A percentile compares a stretch with the other conserved stretches of the same genome.
Evolutionary conservation across 441 rosid species (phyloP).

Genomic region (Metrosideros polymorpha): DNA sequence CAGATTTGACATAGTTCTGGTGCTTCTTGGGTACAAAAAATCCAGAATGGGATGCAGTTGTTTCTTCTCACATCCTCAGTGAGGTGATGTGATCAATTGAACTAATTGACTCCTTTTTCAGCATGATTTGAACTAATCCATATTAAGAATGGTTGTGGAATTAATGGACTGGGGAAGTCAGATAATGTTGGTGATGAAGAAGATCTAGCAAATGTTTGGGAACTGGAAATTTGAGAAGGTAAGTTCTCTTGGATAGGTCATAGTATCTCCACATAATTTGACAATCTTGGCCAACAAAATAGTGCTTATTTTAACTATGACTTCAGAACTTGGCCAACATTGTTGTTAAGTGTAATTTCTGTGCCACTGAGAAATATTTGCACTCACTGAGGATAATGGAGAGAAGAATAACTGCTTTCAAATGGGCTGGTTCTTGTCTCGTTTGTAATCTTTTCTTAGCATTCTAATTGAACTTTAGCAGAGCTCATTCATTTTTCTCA

Average conservation of each 20-base stretch:
- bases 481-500: neutral
- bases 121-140: neutral
- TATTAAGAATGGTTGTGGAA: constrained; percentile 8
- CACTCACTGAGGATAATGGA: neutral
- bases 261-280: neutral
- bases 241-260: neutral
- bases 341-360: neutral
- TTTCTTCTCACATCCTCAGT: constrained; percentile 86
- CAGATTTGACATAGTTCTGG: constrained; percentile 92
- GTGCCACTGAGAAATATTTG: neutral
- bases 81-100: constrained; percentile 30
- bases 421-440: neutral
- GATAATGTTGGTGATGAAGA: constrained; percentile 31
- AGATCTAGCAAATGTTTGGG: constrained; percentile 48
- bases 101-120: neutral
- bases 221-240: constrained; percentile 75
- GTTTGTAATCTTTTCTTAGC: neutral
- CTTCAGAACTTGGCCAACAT: neutral
- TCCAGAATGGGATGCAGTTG: constrained; percentile 97
- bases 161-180: constrained; percentile 33
- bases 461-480: neutral
- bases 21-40: constrained; percentile 82
- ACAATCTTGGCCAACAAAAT: neutral
- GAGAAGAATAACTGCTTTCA: neutral
- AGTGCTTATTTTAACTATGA: neutral